phyloP scores from a whole-genome alignment of 352 stramenopile species.

The Globisporangium emineosum region DNA sequence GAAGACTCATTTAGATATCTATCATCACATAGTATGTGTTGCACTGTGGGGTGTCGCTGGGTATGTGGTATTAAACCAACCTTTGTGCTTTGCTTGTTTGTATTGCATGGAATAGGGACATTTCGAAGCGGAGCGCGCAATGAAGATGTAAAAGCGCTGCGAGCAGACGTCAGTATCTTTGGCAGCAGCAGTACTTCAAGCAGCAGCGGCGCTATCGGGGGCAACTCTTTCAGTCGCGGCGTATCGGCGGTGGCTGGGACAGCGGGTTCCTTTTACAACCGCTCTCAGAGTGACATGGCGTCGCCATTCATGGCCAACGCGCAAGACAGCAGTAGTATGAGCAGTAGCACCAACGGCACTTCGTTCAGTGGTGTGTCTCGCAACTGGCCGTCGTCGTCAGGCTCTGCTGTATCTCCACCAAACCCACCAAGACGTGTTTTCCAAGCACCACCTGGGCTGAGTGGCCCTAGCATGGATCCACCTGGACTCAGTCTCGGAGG shows the following conservation, averaged over 20 bases:
- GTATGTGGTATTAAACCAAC: not conserved
- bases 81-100: not conserved
- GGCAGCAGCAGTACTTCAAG: not conserved
- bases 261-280: conserved; percentile 12
- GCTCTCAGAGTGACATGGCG: not conserved
- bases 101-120: not conserved
- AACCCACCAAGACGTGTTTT: conserved; percentile 37
- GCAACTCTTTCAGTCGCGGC: conserved; percentile 26
- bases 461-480: conserved; percentile 16
- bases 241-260: not conserved
- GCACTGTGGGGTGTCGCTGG: not conserved
- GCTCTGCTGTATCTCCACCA: conserved; percentile 9
- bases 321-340: not conserved
- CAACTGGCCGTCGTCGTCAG: conserved; percentile 21
- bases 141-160: conserved; percentile 11
- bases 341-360: not conserved
- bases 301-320: conserved; percentile 12
- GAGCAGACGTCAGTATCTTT: conserved; percentile 10
- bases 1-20: not conserved
- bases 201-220: conserved; percentile 6
- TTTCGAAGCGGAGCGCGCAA: conserved; percentile 10
- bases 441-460: conserved; percentile 46
- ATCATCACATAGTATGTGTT: not conserved
- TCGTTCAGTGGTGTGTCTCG: conserved; percentile 1
- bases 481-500: conserved; percentile 4